A percentile compares a stretch with the other conserved stretches of the same genome.
These are phyloP conservation scores for Clonostachys byssicola DNA, from an alignment of 2,329 filamentous ascomycete genomes.

Conservation along the genomic window DNA sequence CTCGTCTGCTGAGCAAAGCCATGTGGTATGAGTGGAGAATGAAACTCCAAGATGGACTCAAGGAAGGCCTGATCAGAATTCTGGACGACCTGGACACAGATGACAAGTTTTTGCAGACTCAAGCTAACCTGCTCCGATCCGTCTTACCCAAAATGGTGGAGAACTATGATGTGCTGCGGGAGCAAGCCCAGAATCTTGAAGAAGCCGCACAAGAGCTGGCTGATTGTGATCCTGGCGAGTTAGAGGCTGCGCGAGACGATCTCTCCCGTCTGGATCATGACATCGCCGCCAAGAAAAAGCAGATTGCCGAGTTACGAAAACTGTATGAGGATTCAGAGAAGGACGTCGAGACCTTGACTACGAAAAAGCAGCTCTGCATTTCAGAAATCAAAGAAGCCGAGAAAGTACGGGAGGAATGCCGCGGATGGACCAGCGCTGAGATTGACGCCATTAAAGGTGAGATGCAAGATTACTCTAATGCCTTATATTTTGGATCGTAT, in stretches of 20 bases:
- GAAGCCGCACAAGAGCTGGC: slow-evolving; percentile 70
- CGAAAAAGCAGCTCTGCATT: slow-evolving; percentile 65
- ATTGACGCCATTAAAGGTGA: slow-evolving; percentile 74
- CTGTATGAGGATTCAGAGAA: slow-evolving; percentile 65
- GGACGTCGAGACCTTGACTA: slow-evolving; percentile 56
- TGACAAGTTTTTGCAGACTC: slow-evolving; percentile 59
- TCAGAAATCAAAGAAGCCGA: slow-evolving; percentile 80
- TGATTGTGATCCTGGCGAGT: slow-evolving; percentile 75
- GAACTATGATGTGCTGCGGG: slow-evolving; percentile 56
- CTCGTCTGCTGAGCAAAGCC: slow-evolving; percentile 84
- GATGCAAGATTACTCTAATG: background rate
- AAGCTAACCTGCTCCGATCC: slow-evolving; percentile 63
- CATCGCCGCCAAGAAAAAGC: slow-evolving; percentile 63
- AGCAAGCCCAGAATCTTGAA: slow-evolving; percentile 65
- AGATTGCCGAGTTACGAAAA: slow-evolving; percentile 62
- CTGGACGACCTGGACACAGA: slow-evolving; percentile 74
- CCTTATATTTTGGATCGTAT: too few relatives aligned
- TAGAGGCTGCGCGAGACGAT: slow-evolving; percentile 68
- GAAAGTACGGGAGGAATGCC: slow-evolving; percentile 78
- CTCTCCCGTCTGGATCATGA: slow-evolving; percentile 62
- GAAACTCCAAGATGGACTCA: slow-evolving; percentile 77
- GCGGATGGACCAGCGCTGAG: slow-evolving; percentile 83
- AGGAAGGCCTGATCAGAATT: slow-evolving; percentile 74
- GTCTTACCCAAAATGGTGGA: slow-evolving; percentile 62
- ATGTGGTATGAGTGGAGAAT: slow-evolving; percentile 99